Percentiles rank a stretch among this genome's conserved stretches.
Evolutionary conservation across 768 basidiomycete species (phyloP).

Genomic region (Leccinum subgranulosum): DNA sequence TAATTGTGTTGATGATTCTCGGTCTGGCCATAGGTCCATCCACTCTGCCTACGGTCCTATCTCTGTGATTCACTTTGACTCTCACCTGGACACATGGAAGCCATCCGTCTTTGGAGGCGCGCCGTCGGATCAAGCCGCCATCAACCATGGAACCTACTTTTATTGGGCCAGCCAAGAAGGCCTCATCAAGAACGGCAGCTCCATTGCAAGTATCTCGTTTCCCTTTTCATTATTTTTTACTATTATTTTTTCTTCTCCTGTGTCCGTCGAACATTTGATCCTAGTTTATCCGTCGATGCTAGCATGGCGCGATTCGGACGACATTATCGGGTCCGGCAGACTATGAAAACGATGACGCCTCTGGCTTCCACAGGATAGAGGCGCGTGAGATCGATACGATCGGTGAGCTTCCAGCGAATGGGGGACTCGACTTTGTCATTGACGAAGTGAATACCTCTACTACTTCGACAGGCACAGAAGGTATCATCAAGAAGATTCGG

Average conservation of each 20-base stretch:
- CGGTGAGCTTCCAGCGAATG: conserved; percentile 40
- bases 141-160: conserved; percentile 90
- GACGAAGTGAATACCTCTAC: background rate
- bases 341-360: conserved; percentile 71
- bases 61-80: conserved; percentile 85
- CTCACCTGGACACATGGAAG: conserved; percentile 80
- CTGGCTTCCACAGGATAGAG: conserved; percentile 80
- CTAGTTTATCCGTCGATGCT: conserved; percentile 56
- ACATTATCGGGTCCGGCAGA: conserved; percentile 76
- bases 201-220: conserved; percentile 71
- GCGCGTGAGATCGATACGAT: conserved; percentile 83
- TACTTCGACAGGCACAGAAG: conserved; percentile 52
- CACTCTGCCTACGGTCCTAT: conserved; percentile 76
- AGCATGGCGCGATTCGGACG: conserved; percentile 88
- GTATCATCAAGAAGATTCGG: conserved; percentile 79
- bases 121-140: conserved; percentile 65
- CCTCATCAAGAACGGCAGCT: conserved; percentile 70
- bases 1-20: background rate
- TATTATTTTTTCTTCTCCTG: conserved; percentile 12
- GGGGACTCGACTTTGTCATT: background rate
- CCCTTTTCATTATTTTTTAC: conserved; percentile 12
- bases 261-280: conserved; percentile 52
- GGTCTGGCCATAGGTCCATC: conserved; percentile 51
- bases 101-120: conserved; percentile 73
- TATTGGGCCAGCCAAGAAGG: conserved; percentile 87